A percentile compares a stretch with the other conserved stretches of the same genome.
These are phyloP conservation scores for Exophiala spinifera DNA, from an alignment of 2,329 filamentous ascomycete genomes.

Conservation along the genomic window DNA sequence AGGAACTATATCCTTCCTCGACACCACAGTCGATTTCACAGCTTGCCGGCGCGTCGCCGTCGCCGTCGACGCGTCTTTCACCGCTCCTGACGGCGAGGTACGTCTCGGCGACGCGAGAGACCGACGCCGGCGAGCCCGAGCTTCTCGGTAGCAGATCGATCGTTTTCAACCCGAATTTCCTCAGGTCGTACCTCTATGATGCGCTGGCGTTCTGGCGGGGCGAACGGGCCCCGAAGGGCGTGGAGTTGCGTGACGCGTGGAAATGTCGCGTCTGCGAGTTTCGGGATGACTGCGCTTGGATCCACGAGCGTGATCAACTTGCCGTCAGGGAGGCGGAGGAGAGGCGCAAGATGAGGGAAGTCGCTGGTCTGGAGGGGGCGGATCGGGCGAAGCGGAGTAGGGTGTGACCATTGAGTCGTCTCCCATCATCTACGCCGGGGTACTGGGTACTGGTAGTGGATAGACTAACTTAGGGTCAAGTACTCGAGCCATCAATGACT, in stretches of 20 bases:
- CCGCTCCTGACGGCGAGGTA: constrained; percentile 46
- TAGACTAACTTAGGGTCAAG: no score
- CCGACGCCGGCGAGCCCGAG: constrained; percentile 3
- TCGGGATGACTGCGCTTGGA: constrained; percentile 73
- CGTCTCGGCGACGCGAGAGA: constrained; percentile 36
- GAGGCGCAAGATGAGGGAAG: constrained; percentile 33
- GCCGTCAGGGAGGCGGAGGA: constrained; percentile 41
- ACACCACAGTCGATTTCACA: constrained; percentile 33
- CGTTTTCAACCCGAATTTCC: constrained; percentile 60
- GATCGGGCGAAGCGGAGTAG: constrained; percentile 14
- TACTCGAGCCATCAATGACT: no score
- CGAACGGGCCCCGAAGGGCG: constrained; percentile 67
- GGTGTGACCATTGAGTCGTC: no score
- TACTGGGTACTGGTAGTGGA: no score
- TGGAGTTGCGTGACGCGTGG: constrained; percentile 78
- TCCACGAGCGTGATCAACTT: constrained; percentile 65
- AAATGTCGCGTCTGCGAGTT: constrained; percentile 89
- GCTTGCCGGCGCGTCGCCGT: constrained; percentile 33
- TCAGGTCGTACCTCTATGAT: constrained; percentile 64
- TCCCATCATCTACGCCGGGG: no score
- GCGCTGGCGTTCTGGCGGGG: constrained; percentile 90
- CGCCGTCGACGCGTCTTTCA: constrained; percentile 42
- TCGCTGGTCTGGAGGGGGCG: constrained; percentile 21
- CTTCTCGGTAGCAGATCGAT: constrained; percentile 58
- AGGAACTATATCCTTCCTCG: constrained; percentile 9